A percentile compares a stretch with the other conserved stretches of the same genome.
phyloP scores from a whole-genome alignment of 202 grass and related monocot species.

The Schoenoplectus tabernaemontani region DNA sequence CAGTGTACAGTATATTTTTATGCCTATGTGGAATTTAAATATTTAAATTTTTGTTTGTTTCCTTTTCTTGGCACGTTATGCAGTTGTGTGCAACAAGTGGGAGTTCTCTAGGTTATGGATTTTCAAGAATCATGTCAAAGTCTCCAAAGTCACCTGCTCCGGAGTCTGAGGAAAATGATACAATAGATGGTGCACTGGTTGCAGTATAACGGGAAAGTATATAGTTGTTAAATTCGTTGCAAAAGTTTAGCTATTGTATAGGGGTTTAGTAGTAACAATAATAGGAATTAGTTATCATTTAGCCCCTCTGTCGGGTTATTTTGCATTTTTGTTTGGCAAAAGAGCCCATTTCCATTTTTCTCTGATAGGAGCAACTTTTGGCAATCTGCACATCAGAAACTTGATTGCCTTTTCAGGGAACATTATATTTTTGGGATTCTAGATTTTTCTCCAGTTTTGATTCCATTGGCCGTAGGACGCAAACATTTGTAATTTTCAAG shows the following conservation, averaged over 20 bases:
- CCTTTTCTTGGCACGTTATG: conserved; percentile 12
- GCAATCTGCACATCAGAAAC: neutral
- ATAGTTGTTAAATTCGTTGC: neutral
- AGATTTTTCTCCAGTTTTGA: neutral
- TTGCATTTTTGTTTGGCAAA: neutral
- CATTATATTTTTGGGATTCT: neutral
- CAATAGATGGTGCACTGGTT: conserved; percentile 64
- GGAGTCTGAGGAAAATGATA: conserved; percentile 56
- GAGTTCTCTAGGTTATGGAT: conserved; percentile 84
- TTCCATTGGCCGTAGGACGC: neutral
- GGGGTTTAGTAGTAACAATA: conserved; percentile 11
- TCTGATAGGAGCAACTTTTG: conserved; percentile 6
- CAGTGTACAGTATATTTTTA: neutral
- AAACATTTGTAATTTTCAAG: neutral
- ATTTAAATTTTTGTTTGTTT: neutral
- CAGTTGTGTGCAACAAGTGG: conserved; percentile 67
- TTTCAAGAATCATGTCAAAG: conserved; percentile 47
- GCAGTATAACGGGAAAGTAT: neutral
- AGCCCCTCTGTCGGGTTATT: neutral
- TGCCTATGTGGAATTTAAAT: neutral
- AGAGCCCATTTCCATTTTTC: neutral
- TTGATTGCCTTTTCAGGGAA: neutral
- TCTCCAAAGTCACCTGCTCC: conserved; percentile 32
- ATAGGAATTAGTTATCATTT: conserved; percentile 8
- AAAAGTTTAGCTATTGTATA: neutral